Evolutionary conservation across 805 yeast genomes (phyloP), one percentile per base, ranked within the genome.

Genomic region (Cyberlindnera japonica): DNA sequence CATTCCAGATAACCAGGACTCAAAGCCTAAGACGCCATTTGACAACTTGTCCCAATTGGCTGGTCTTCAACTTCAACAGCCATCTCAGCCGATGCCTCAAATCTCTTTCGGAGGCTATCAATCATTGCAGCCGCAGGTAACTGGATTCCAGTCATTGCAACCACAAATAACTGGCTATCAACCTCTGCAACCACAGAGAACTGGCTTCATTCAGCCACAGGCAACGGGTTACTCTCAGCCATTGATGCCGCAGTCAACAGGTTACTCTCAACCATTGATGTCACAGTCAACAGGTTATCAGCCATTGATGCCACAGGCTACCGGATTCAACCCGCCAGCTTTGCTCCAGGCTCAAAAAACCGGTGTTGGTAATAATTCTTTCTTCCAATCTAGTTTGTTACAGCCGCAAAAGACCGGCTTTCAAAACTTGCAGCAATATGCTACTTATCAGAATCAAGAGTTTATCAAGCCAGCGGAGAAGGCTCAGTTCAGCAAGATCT

Each of bases 391-490:
- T 8, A 64, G 54, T 27, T 54, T 66, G 34, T 41, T 57, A 8
- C 57, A 54, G 31, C 59, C 61, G 8, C 61, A 57, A 36, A 46
- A 44, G 23, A 57, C 61, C 23, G 61, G 61, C 3, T 57, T 57
- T 47, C 55, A 52, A 35, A 45, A 55, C 57, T 43, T 58, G 57
- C 48, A 50, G 14, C 49, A 51, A 20, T 51, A 46, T 19, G 53
- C 54, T 12, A 56, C 62, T 48, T 58, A 41, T 57, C 64, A 38
- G 56, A 59, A 63, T 34, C 72, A 77, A 14, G 79, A 82, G 43
- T 83, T 83, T 18, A 88, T 91, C 51, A 81, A 95, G 36, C 83
- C 85, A 53, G 88, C 86, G 53, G 98, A 91, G 58, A 90, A 88
- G 58, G 72, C 72, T 41, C 79, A 88, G 43, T 91, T 90, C 64